Base-by-base conservation (phyloP, 345 rosid genomes). In the Ceriops tagal region DNA sequence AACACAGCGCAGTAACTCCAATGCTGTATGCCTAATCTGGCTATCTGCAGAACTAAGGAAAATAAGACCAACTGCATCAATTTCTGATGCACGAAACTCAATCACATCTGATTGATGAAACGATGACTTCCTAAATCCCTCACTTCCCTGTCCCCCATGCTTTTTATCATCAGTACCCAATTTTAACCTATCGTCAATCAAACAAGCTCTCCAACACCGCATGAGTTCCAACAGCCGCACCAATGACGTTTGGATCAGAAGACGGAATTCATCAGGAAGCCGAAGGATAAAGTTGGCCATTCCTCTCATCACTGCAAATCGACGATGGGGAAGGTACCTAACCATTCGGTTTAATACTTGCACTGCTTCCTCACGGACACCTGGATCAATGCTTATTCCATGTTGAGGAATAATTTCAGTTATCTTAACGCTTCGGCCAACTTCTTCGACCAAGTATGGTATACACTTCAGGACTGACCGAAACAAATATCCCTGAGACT, bases 291-390 rank as follows among this genome's bases (percentile, higher is more conserved):
- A 95, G 84, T 90, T 95, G 62, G 96, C 96, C 99, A 95, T 95
- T 76, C 97, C 99, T 81, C 84, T 90, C 91, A 95, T 92, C 69
- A 95, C 99, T 72, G 97, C 92, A 81, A 89, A 88, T 70, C 99
- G 93, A 53, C 99, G 96, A 80, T 84, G 96, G 32, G 96, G 93
- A 78, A 92, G 92, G 78, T 78, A 85, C 71, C 89, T 89, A 68
- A 95, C 96, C 76, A 92, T 86, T 74, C 99, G 84, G 82, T 90
- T 95, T 87, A 95, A 79, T 24, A 92, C 96, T 80, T 86, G 97
- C 51, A 87, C 99, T 39, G 99, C 99, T 85, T 95, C 99, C 80
- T 92, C 99, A 58, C 99, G 99, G 47, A 95, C 99, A 59, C 96
- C 96, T 59, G 99, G 97, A 80, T 95, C 99, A 58, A 90, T 85